A percentile compares a stretch with the other conserved stretches of the same genome.
Conservation (phyloP, 441 rosid species). For the Gossypium lobatum region DNA sequence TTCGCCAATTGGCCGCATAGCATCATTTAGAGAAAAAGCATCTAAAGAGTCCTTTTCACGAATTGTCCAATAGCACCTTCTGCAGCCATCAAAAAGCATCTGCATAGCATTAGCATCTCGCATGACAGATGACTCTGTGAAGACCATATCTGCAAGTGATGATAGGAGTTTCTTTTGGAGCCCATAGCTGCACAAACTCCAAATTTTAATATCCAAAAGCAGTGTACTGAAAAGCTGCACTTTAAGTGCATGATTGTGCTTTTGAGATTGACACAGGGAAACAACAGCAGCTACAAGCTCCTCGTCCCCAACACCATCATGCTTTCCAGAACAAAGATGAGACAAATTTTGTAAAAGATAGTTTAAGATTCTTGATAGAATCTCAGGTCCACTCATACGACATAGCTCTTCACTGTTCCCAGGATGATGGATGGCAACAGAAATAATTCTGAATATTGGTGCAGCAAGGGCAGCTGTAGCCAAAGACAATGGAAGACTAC, state of each 20-base stretch:
- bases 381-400: constrained; percentile 78
- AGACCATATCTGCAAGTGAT: constrained; percentile 98
- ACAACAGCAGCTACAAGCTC: constrained; percentile 97
- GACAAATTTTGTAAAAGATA: constrained; percentile 85
- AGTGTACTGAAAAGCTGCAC: constrained; percentile 91
- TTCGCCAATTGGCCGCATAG: constrained; percentile 82
- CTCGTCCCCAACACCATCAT: constrained; percentile 78
- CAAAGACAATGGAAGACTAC: constrained; percentile 47
- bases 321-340: constrained; percentile 52
- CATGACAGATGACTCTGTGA: constrained; percentile 88
- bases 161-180: constrained; percentile 95
- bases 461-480: constrained; percentile 83
- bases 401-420: constrained; percentile 88
- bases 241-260: constrained; percentile 79
- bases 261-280: constrained; percentile 82
- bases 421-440: constrained; percentile 81
- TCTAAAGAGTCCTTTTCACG: constrained; percentile 75
- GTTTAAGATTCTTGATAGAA: constrained; percentile 80
- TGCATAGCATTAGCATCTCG: constrained; percentile 97
- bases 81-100: constrained; percentile 98
- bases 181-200: constrained; percentile 99
- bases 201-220: constrained; percentile 84
- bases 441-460: constrained; percentile 79
- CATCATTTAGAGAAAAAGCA: constrained; percentile 56
- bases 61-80: constrained; percentile 96